Evolutionary conservation across 129 eudicot species (phyloP).

Genomic region (Flaveria bidentis): DNA sequence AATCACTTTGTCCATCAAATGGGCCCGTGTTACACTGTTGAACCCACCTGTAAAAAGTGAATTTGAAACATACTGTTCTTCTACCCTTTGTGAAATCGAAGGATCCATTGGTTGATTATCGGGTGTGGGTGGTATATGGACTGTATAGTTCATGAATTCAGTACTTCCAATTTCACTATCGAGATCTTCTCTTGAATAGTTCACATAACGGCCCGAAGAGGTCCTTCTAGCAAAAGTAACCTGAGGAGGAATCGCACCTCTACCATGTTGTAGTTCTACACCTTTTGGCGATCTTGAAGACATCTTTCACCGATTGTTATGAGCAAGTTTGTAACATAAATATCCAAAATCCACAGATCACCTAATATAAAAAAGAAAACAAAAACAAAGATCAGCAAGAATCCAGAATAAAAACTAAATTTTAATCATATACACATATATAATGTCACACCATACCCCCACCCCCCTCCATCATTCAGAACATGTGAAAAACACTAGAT

Average conservation of each 20-base stretch:
- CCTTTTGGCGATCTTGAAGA: conserved; percentile 43
- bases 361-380: conserved; percentile 11
- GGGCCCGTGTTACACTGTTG: conserved; percentile 69
- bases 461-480: background rate
- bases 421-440: background rate
- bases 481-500: conserved; percentile 19
- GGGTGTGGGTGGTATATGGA: conserved; percentile 60
- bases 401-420: background rate
- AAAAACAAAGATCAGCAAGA: conserved; percentile 14
- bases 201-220: conserved; percentile 42
- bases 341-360: conserved; percentile 29
- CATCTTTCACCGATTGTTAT: conserved; percentile 28
- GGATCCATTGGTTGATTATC: conserved; percentile 75
- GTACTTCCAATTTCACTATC: conserved; percentile 49
- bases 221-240: conserved; percentile 59
- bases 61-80: conserved; percentile 62
- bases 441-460: conserved; percentile 15
- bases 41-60: conserved; percentile 70
- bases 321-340: conserved; percentile 13
- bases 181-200: conserved; percentile 54
- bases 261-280: conserved; percentile 31
- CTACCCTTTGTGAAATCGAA: conserved; percentile 51
- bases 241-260: conserved; percentile 42
- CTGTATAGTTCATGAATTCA: conserved; percentile 44
- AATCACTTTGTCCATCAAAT: conserved; percentile 64